phyloP scores from a whole-genome alignment of 441 rosid genomes.

The Syzygium malaccense region DNA sequence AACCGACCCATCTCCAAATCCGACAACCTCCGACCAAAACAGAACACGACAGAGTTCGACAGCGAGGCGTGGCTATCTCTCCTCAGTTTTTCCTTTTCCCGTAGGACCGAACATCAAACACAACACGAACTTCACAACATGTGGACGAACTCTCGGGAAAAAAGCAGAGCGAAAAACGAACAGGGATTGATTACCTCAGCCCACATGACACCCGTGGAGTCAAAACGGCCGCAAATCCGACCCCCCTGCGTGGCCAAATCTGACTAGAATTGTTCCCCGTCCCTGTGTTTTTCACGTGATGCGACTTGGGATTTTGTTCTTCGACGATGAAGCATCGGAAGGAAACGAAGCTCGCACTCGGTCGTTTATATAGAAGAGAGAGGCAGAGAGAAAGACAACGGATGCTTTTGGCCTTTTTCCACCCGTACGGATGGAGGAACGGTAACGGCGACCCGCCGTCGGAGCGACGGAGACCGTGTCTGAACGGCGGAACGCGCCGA shows the following conservation, averaged over 20 bases:
- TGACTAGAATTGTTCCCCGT: background rate
- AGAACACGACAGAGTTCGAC: background rate
- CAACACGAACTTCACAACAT: background rate
- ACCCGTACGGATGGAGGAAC: background rate
- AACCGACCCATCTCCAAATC: background rate
- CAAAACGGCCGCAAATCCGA: background rate
- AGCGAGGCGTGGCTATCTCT: background rate
- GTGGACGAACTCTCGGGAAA: background rate
- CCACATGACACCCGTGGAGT: background rate
- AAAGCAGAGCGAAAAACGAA: background rate
- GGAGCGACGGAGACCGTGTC: background rate
- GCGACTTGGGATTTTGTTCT: background rate
- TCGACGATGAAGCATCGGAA: background rate
- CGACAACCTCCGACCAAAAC: background rate
- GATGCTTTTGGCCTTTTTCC: too few species aligned
- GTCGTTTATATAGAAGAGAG: background rate
- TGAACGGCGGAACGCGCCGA: background rate
- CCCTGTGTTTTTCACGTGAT: background rate
- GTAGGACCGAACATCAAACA: background rate
- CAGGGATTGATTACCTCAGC: background rate
- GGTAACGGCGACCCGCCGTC: background rate
- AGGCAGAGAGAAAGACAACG: background rate
- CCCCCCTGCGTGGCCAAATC: background rate
- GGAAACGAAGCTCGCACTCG: background rate
- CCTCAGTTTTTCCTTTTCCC: background rate